These are phyloP conservation scores for Houttuynia cordata DNA, from an alignment of 164 flowering plant genomes.

Conservation along the genomic window DNA sequence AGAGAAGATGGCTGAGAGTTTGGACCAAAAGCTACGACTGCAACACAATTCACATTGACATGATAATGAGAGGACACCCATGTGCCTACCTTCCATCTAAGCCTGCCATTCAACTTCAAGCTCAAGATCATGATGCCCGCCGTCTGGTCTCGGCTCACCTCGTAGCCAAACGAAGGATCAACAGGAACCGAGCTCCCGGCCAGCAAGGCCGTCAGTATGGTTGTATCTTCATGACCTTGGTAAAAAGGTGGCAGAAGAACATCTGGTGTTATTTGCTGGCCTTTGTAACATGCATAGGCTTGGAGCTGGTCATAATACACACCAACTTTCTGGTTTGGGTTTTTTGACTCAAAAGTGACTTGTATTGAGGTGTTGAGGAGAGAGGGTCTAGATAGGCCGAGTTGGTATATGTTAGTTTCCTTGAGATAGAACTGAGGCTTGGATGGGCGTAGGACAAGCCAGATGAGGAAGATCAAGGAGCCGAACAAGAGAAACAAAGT, in stretches of 20 bases:
- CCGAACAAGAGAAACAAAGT: conserved; percentile 10
- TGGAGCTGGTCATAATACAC: conserved; percentile 20
- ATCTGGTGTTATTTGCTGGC: conserved; percentile 17
- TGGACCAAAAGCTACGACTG: conserved; percentile 11
- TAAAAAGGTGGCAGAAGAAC: conserved; percentile 22
- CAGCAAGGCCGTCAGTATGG: conserved; percentile 12
- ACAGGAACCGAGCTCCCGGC: conserved; percentile 30
- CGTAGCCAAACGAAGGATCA: conserved; percentile 40
- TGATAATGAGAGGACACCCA: conserved; percentile 52
- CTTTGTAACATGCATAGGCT: conserved; percentile 20
- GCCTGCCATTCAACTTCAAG: conserved; percentile 36
- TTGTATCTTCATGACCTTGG: conserved; percentile 23
- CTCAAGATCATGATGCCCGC: conserved; percentile 30
- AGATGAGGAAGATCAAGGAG: conserved; percentile 11
- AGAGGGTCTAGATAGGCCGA: conserved; percentile 16
- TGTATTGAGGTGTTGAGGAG: conserved; percentile 26
- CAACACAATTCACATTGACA: conserved; percentile 35
- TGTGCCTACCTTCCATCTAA: conserved; percentile 63
- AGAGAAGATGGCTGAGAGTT: conserved; percentile 5
- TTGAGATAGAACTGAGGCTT: conserved; percentile 23
- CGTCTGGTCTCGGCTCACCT: conserved; percentile 38
- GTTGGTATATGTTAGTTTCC: conserved; percentile 18
- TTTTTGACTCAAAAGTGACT: conserved; percentile 18
- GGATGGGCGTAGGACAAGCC: conserved; percentile 22
- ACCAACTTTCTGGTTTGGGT: conserved; percentile 21